Conservation (phyloP, 2,329 filamentous ascomycete species). For the Paracoccidioides brasiliensis region DNA sequence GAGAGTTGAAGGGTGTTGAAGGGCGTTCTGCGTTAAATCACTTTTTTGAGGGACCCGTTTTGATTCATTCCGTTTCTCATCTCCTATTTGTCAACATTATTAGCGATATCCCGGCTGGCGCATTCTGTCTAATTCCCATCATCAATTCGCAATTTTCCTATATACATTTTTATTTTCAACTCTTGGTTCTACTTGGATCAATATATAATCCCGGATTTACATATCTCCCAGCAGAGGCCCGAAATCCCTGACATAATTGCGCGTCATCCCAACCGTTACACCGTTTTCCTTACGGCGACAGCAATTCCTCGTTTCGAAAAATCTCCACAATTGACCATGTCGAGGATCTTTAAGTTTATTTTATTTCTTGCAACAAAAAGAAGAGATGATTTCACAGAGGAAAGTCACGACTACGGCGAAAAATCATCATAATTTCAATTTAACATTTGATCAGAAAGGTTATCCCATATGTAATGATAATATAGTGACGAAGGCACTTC, state of each 20-base stretch:
- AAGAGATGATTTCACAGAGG: not conserved
- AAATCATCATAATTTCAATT: not conserved
- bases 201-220: not conserved
- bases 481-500: not conserved
- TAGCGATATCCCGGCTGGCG: conserved; percentile 1
- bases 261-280: not conserved
- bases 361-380: not conserved
- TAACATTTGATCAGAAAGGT: not conserved
- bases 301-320: not conserved
- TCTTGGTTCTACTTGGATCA: not conserved
- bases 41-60: not conserved
- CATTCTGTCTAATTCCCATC: not conserved
- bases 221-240: not conserved
- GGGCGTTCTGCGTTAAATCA: not conserved
- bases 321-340: not conserved
- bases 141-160: not conserved
- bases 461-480: not conserved
- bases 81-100: not conserved
- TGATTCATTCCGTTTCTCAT: not conserved
- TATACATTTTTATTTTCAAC: not conserved
- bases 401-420: not conserved
- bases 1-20: not conserved
- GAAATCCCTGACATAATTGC: not conserved
- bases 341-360: not conserved
- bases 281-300: not conserved